Base-by-base conservation (phyloP, 2,329 filamentous ascomycete genomes). In the Colletotrichum melonis region DNA sequence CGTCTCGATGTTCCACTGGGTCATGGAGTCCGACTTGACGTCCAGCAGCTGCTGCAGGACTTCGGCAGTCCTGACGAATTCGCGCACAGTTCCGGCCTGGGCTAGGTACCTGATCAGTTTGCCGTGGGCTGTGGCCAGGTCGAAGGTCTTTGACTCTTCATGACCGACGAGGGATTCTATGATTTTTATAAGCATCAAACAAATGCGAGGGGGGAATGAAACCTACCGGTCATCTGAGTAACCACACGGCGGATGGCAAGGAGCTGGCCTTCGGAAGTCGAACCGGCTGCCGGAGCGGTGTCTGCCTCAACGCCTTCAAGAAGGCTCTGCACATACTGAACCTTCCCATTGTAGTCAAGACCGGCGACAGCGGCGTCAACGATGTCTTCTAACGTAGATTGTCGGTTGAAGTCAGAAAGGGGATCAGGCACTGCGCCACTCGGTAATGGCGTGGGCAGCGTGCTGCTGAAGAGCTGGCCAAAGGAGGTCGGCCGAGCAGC, bases 1-100 rank as follows among this genome's bases (percentile, higher is more conserved):
- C 32, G 83, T 76, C 73, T 91, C 89, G 26, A 91, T 83, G 74
- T 90, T 90, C 86, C 88, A 90, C 76, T 91, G 89, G 6, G 84
- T 86, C 84, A 90, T 88, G 54, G 83, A 82, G 22, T 82, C 83
- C 0, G 86, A 82, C 56, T 86, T 86, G 75, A 84, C 85, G 74
- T 89, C 88, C 28, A 91, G 83, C 9, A 91, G 81, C 2, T 82
- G 79, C 30, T 82, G 80, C 14, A 88, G 78, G 11, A 84, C 82
- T 46, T 85, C 83, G 57, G 86, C 84, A 8, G 84, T 78, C 12
- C 84, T 81, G 26, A 79, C 74, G 67, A 84, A 83, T 66, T 84
- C 80, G 1, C 78, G 73, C 6, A 79, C 76, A 5, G 77, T 77
- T 22, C 77, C 78, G 5, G 82, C 64, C 4, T 74, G 77, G 4